Percentiles rank a stretch among this genome's conserved stretches.
Evolutionary conservation across 192 early-diverging fungal species (phyloP).

Genomic region (Irineochytrium annulatum): DNA sequence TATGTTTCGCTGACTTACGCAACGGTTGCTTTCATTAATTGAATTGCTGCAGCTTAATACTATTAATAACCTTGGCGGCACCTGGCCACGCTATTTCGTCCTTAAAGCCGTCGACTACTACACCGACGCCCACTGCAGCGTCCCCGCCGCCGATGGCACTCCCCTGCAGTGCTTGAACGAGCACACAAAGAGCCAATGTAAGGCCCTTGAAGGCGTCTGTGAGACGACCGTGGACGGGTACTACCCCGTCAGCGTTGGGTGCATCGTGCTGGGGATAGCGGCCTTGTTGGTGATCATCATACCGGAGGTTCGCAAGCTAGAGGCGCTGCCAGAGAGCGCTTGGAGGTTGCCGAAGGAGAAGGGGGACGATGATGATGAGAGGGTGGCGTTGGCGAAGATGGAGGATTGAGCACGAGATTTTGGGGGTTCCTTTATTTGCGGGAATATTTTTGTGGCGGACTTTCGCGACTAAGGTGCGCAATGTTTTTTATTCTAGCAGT

Average conservation of each 20-base stretch:
- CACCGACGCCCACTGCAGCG: conserved; percentile 71
- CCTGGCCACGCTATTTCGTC: conserved; percentile 93
- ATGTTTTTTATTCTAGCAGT: too few relatives aligned
- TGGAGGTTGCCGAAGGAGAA: conserved; percentile 40
- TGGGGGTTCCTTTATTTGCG: too few relatives aligned
- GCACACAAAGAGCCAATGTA: conserved; percentile 58
- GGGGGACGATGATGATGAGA: conserved; percentile 46
- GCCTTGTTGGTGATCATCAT: conserved; percentile 29
- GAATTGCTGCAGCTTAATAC: conserved; percentile 71
- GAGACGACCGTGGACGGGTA: conserved; percentile 76
- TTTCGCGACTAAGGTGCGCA: too few relatives aligned
- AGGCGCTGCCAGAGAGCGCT: conserved; percentile 32
- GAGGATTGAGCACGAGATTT: too few relatives aligned
- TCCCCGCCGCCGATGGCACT: conserved; percentile 38
- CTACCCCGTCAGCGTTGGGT: conserved; percentile 70
- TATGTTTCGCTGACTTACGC: conserved; percentile 4
- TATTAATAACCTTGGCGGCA: conserved; percentile 93
- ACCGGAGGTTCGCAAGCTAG: conserved; percentile 27
- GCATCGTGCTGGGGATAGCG: conserved; percentile 62
- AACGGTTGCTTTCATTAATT: background rate
- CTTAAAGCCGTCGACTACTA: conserved; percentile 87
- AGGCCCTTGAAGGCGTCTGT: conserved; percentile 64
- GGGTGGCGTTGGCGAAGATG: background rate
- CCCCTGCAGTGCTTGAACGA: conserved; percentile 63
- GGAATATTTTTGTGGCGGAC: too few relatives aligned